Evolutionary conservation across 495 filamentous ascomycete species (phyloP).

Genomic region (Daldinia grandis): DNA sequence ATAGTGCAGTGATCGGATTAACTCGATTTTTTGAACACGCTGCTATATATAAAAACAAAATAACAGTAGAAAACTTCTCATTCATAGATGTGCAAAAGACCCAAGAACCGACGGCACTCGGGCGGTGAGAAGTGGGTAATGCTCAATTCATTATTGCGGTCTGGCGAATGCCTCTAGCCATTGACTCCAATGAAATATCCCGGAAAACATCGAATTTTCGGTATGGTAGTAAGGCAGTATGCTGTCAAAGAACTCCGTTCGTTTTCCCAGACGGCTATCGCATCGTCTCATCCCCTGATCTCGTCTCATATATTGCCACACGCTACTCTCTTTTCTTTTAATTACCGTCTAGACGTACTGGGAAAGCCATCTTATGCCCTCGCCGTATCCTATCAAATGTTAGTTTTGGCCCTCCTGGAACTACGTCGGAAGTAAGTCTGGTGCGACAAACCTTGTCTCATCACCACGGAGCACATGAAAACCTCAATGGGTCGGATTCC

Average conservation of each 20-base stretch:
- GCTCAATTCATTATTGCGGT: constrained; percentile 44
- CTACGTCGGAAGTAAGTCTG: not conserved
- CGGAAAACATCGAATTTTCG: constrained; percentile 45
- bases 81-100: constrained; percentile 7
- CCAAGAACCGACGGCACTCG: not conserved
- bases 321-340: not conserved
- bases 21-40: not conserved
- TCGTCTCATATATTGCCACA: constrained; percentile 11
- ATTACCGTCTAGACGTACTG: constrained; percentile 70
- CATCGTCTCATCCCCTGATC: constrained; percentile 13
- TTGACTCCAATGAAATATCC: constrained; percentile 48
- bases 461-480: constrained; percentile 98
- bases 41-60: not conserved
- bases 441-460: constrained; percentile 82
- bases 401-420: constrained; percentile 17
- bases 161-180: constrained; percentile 48
- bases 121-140: constrained; percentile 19
- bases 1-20: not conserved
- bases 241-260: constrained; percentile 40
- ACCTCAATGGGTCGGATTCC: constrained; percentile 96
- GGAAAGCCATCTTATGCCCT: constrained; percentile 81
- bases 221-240: constrained; percentile 42
- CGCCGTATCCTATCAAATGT: constrained; percentile 66
- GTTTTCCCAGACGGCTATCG: constrained; percentile 33
- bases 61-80: not conserved